Conservation (phyloP, 2,329 filamentous ascomycete species). For the Alternaria triticina region DNA sequence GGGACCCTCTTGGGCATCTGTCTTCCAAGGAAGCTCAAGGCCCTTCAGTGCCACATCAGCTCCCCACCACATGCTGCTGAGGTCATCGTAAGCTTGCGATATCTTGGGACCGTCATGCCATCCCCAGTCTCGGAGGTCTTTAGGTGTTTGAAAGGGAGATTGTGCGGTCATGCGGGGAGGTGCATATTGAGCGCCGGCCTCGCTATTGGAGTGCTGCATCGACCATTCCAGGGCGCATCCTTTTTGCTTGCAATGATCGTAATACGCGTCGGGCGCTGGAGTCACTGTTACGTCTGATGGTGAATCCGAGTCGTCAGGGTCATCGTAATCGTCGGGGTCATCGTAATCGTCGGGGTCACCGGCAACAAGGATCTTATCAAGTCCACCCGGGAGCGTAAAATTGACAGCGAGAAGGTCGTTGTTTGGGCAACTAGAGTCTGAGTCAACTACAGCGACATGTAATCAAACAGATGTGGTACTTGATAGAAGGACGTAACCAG, state of each 20-base stretch:
- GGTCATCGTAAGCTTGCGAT: background rate
- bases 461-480: background rate
- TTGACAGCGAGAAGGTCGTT: background rate
- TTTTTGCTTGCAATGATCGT: conserved; percentile 13
- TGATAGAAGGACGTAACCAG: background rate
- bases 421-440: background rate
- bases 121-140: conserved; percentile 6
- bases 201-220: conserved; percentile 16
- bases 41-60: conserved; percentile 20
- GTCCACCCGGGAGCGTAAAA: background rate
- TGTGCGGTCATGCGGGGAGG: conserved; percentile 11
- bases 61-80: conserved; percentile 9
- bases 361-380: background rate
- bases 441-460: background rate
- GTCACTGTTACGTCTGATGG: background rate
- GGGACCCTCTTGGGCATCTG: conserved; percentile 15
- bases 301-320: background rate
- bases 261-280: conserved; percentile 15
- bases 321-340: background rate
- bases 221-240: conserved; percentile 20
- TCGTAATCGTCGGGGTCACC: background rate
- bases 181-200: conserved; percentile 10
- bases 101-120: background rate
- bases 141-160: conserved; percentile 5
- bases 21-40: conserved; percentile 16